Conservation (phyloP, 2,329 filamentous ascomycete species). For the Samsoniella hepiali region DNA sequence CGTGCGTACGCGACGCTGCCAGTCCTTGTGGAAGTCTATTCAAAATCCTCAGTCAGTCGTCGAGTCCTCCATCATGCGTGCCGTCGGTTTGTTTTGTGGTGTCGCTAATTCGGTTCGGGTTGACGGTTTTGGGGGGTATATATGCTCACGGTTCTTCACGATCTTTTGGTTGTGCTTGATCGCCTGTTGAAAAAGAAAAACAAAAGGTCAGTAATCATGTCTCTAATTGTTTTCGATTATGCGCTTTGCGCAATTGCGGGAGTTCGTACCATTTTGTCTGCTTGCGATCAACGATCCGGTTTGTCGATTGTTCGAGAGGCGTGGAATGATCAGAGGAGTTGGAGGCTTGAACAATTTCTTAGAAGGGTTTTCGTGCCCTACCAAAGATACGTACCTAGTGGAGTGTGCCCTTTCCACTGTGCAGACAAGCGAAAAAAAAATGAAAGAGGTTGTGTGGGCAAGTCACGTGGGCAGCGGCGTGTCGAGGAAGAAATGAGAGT, state of each 20-base stretch:
- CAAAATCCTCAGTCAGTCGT: constrained; percentile 18
- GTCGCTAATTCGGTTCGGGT: constrained; percentile 25
- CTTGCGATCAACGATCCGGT: constrained; percentile 48
- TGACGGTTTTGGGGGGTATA: constrained; percentile 26
- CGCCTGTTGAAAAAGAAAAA: constrained; percentile 55
- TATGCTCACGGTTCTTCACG: constrained; percentile 81
- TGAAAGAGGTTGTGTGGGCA: constrained; percentile 21
- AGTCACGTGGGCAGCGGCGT: constrained; percentile 23
- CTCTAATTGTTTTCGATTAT: constrained; percentile 16
- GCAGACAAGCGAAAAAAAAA: constrained; percentile 21
- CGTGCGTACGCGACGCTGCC: constrained; percentile 97
- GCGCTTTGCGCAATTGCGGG: constrained; percentile 8
- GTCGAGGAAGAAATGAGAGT: neutral
- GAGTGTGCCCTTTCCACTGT: constrained; percentile 24
- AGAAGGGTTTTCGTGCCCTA: constrained; percentile 44
- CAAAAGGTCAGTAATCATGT: constrained; percentile 33
- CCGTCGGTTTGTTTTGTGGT: neutral
- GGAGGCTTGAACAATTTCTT: constrained; percentile 40
- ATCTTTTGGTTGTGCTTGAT: constrained; percentile 99
- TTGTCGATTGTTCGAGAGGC: constrained; percentile 41
- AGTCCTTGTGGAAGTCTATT: constrained; percentile 98
- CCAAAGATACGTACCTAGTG: constrained; percentile 34
- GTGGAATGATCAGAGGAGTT: constrained; percentile 37
- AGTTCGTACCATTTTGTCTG: constrained; percentile 33
- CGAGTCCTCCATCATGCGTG: constrained; percentile 25